phyloP scores from a whole-genome alignment of 441 rosid species.

The Pelargonium australe region DNA sequence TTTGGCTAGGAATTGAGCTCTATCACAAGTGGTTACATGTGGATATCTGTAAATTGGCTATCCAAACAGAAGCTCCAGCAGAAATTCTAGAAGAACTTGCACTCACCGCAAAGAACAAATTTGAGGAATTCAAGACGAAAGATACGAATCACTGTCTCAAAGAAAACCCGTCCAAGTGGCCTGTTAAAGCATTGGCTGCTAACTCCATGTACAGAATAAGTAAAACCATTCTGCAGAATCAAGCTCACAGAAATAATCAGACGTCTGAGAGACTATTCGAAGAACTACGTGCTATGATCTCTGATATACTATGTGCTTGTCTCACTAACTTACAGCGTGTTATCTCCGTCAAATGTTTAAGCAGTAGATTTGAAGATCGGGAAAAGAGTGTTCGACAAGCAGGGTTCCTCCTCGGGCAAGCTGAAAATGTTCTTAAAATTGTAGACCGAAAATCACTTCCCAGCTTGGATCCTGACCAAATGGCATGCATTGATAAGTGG shows the following conservation, averaged over 20 bases:
- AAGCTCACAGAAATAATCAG: constrained; percentile 25
- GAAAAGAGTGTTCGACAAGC: constrained; percentile 48
- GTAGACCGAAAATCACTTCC: constrained; percentile 37
- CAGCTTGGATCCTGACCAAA: constrained; percentile 32
- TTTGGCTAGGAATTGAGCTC: constrained; percentile 63
- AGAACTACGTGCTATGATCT: constrained; percentile 35
- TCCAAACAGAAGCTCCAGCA: constrained; percentile 32
- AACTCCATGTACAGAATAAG: constrained; percentile 75
- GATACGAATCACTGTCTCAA: constrained; percentile 29
- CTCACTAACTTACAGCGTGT: constrained; percentile 49
- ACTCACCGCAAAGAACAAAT: constrained; percentile 43
- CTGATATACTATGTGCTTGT: constrained; percentile 63
- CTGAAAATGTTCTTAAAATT: constrained; percentile 44
- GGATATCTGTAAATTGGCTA: constrained; percentile 47
- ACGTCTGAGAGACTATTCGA: constrained; percentile 32
- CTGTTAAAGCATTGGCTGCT: constrained; percentile 59
- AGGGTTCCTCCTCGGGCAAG: constrained; percentile 55
- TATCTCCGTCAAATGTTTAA: constrained; percentile 44
- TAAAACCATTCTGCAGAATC: constrained; percentile 44
- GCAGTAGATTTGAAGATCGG: constrained; percentile 46
- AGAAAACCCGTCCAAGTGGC: constrained; percentile 64
- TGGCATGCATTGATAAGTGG: constrained; percentile 57
- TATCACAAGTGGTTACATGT: constrained; percentile 63
- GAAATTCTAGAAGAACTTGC: constrained; percentile 47
- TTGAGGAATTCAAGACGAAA: constrained; percentile 37